Evolutionary conservation across 129 eudicot species (phyloP), one percentile per base, ranked within the genome.

Genomic region (Smallanthus sonchifolius): DNA sequence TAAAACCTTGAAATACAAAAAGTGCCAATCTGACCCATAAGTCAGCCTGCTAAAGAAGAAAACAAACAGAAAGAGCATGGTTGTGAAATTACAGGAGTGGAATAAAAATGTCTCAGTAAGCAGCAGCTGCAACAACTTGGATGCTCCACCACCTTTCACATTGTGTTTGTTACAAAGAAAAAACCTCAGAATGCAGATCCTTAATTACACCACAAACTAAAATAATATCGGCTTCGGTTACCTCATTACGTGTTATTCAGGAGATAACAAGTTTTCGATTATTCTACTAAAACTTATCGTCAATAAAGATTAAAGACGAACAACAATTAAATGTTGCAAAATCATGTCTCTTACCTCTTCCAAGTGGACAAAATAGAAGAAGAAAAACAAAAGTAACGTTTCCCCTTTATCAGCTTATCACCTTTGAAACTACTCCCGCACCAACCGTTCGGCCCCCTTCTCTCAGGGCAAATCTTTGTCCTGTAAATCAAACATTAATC

Each of bases 401-500:
- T 70, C 64, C 56, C 30, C 7, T 13, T 70, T 62, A 76, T 91
- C 86, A 88, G 78, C 88, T 84, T 60, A 93, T 28, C 20, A 93
- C 96, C 83, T 93, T 93, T 7, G 98, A 88, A 59, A 93, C 98
- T 61, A 94, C 97, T 66, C 99, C 99, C 0, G 97, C 97, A 42
- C 99, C 99, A 51, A 94, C 90, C 2, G 97, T 90, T 74, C 97
- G 80, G 1, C 97, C 97, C 51, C 97, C 99, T 67, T 91, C 97
- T 76, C 97, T 79, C 87, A 94, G 54, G 13, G 97, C 99, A 80
- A 94, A 94, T 84, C 99, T 94, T 94, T 90, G 97, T 30, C 99
- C 99, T 94, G 97, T 45, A 72, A 32, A 65, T 34, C 66, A 49
- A 48, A 62, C 44, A 45, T 45, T 37, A 69, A 44, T 57, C n/a